A percentile compares a stretch with the other conserved stretches of the same genome.
phyloP scores from a whole-genome alignment of 345 rosid genomes.

The Cardiospermum halicacabum region DNA sequence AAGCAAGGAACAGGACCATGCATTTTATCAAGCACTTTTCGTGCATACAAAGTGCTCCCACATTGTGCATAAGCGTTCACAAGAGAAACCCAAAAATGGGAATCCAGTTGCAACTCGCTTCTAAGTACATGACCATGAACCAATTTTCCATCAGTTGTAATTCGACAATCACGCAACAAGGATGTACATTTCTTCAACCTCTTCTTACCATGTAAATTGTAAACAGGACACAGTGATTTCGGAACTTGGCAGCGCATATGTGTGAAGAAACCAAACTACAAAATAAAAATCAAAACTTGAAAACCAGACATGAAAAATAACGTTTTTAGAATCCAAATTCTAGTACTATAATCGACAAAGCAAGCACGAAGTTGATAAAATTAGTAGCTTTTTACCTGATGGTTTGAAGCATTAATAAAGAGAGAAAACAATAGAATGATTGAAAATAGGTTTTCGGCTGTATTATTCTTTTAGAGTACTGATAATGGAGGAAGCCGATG shows the following conservation, averaged over 20 bases:
- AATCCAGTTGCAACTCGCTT: constrained; percentile 22
- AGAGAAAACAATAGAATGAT: too few species aligned
- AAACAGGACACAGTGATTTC: neutral
- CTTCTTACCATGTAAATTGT: constrained; percentile 11
- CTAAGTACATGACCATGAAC: constrained; percentile 28
- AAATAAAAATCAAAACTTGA: neutral
- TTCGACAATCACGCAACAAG: constrained; percentile 31
- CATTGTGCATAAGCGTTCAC: constrained; percentile 30
- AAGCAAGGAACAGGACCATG: constrained; percentile 19
- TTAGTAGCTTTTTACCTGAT: too few species aligned
- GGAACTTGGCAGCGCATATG: neutral
- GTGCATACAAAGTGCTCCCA: constrained; percentile 21
- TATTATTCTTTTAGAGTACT: too few species aligned
- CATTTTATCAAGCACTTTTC: constrained; percentile 35
- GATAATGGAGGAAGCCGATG: too few species aligned
- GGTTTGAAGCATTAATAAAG: too few species aligned
- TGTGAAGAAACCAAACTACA: neutral
- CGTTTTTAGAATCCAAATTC: too few species aligned
- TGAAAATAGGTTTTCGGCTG: too few species aligned
- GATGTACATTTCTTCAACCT: constrained; percentile 25
- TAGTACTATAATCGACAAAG: too few species aligned
- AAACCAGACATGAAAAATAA: too few species aligned
- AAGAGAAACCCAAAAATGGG: constrained; percentile 39
- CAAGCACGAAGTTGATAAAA: too few species aligned
- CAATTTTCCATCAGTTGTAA: constrained; percentile 21